Evolutionary conservation across 805 yeast species (phyloP).

Genomic region (Ogataea philodendri): DNA sequence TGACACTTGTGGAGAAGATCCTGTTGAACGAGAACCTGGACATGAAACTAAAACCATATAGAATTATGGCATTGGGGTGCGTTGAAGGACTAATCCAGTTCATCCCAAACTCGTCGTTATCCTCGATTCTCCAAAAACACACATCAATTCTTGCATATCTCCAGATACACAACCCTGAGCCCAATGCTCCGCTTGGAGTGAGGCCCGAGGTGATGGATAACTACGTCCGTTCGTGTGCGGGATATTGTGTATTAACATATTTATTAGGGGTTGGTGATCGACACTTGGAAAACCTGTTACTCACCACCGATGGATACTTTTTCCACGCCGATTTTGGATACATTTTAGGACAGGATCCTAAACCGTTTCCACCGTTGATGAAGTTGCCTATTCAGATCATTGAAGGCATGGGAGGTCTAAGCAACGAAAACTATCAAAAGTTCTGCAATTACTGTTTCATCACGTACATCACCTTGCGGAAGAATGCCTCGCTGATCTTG

Average conservation of each 20-base stretch:
- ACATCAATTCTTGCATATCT: constrained; percentile 72
- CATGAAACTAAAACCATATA: constrained; percentile 81
- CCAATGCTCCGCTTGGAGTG: constrained; percentile 44
- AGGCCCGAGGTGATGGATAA: constrained; percentile 80
- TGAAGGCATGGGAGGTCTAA: constrained; percentile 96
- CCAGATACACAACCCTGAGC: constrained; percentile 61
- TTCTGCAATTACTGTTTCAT: constrained; percentile 94
- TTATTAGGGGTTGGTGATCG: constrained; percentile 96
- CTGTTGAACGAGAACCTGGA: constrained; percentile 88
- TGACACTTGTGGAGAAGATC: constrained; percentile 85
- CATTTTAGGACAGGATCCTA: constrained; percentile 94
- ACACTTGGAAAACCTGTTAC: constrained; percentile 83
- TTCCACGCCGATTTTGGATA: constrained; percentile 99
- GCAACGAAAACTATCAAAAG: constrained; percentile 77
- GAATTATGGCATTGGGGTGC: constrained; percentile 86
- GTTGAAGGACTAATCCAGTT: constrained; percentile 92
- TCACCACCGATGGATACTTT: constrained; percentile 78
- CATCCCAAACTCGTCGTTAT: constrained; percentile 88
- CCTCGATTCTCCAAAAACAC: constrained; percentile 71
- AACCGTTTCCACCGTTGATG: constrained; percentile 98
- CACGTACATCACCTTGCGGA: constrained; percentile 84
- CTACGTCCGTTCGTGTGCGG: constrained; percentile 93
- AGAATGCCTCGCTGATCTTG: constrained; percentile 84
- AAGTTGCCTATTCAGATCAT: constrained; percentile 94
- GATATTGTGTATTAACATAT: constrained; percentile 95